Evolutionary conservation across 2,329 filamentous ascomycete species (phyloP).

Genomic region (Parafenestella ontariensis): DNA sequence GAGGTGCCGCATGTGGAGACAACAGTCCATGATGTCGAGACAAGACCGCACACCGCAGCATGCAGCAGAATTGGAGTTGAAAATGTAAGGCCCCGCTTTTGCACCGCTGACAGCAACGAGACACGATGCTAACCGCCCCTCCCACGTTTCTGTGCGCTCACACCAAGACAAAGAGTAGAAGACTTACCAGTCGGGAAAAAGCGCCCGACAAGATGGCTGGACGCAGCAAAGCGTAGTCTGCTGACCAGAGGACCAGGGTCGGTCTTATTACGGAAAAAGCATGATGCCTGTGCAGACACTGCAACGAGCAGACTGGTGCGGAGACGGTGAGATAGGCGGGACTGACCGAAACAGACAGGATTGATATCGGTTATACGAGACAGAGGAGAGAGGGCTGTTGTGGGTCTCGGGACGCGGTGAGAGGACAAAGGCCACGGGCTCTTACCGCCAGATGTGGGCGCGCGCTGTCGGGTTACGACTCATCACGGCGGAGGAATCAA

Average conservation of each 20-base stretch:
- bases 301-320: neutral
- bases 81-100: conserved; percentile 17
- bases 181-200: conserved; percentile 3
- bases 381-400: neutral
- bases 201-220: conserved; percentile 7
- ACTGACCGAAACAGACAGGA: conserved; percentile 16
- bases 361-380: neutral
- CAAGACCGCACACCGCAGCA: conserved; percentile 9
- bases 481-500: conserved; percentile 4
- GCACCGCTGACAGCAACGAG: conserved; percentile 18
- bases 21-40: conserved; percentile 13
- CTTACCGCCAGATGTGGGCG: conserved; percentile 5
- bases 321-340: conserved; percentile 17
- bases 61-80: conserved; percentile 20
- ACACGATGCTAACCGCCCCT: conserved; percentile 24
- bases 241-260: conserved; percentile 15
- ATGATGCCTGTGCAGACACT: conserved; percentile 1
- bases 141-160: conserved; percentile 20
- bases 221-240: conserved; percentile 12
- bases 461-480: conserved; percentile 25
- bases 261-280: conserved; percentile 4
- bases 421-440: conserved; percentile 4
- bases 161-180: conserved; percentile 5
- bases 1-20: neutral
- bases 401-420: conserved; percentile 7